These are phyloP conservation scores for Spatholobus suberectus DNA, from an alignment of 306 rosid species.

Conservation along the genomic window DNA sequence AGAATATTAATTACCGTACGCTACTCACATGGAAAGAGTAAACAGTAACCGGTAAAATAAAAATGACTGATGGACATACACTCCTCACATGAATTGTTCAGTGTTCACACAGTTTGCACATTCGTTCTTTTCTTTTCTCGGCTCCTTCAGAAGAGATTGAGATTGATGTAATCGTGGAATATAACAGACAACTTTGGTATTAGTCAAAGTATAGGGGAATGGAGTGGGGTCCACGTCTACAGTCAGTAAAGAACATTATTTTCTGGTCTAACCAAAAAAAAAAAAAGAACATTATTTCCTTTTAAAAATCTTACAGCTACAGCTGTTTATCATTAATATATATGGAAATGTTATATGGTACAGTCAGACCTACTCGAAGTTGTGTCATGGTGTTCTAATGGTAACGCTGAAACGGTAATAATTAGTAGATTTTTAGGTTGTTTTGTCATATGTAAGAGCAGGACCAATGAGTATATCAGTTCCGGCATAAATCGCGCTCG, in stretches of 20 bases:
- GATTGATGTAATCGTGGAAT: not conserved
- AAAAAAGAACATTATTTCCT: not conserved
- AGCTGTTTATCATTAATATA: not conserved
- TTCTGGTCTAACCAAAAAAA: no score
- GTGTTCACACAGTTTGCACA: no score
- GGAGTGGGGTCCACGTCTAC: not conserved
- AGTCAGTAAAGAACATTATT: not conserved
- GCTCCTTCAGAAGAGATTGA: no score
- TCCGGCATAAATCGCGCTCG: slow-evolving; percentile 10
- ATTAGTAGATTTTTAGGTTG: not conserved
- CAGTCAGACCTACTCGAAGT: not conserved
- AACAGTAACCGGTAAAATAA: no score
- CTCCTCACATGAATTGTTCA: no score
- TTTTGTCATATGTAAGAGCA: not conserved
- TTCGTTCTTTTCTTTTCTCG: no score
- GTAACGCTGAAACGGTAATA: no score
- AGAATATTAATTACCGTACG: no score
- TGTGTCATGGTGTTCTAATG: no score
- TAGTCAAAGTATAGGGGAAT: not conserved
- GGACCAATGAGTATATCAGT: not conserved
- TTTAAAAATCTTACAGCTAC: not conserved
- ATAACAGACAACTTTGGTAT: not conserved
- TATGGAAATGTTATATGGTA: not conserved
- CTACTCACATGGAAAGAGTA: not conserved
- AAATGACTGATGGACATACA: no score